These are phyloP conservation scores for Chaetomium olivaceum DNA, from an alignment of 2,329 filamentous ascomycete species.

Conservation along the genomic window DNA sequence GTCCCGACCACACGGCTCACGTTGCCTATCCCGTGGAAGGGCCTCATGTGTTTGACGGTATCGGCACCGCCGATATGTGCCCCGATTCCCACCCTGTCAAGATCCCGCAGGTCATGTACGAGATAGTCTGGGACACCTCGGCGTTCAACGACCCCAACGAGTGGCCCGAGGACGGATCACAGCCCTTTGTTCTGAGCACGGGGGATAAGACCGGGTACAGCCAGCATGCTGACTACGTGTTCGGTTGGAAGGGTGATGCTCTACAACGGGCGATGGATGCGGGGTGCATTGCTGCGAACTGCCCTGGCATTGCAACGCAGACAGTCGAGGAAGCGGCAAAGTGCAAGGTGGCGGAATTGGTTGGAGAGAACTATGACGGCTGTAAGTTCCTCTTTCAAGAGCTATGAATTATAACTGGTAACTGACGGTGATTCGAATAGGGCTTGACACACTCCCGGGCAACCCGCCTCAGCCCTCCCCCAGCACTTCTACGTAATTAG, in stretches of 20 bases:
- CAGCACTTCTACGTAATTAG: not conserved
- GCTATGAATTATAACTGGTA: not conserved
- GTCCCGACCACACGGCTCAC: constrained; percentile 37
- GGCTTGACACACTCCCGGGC: not conserved
- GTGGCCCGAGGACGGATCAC: constrained; percentile 41
- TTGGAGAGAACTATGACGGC: not conserved
- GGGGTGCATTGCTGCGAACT: constrained; percentile 4
- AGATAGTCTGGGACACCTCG: constrained; percentile 46
- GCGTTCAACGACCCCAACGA: constrained; percentile 39
- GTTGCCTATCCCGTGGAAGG: constrained; percentile 42
- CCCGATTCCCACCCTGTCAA: constrained; percentile 41
- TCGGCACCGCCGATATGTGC: constrained; percentile 35
- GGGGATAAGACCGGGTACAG: constrained; percentile 42
- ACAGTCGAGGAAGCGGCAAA: not conserved
- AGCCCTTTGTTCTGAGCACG: constrained; percentile 39
- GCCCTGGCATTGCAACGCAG: not conserved
- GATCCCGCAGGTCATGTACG: constrained; percentile 50
- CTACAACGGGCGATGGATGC: constrained; percentile 40
- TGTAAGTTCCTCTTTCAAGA: not conserved
- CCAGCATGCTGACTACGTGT: constrained; percentile 45
- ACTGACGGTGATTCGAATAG: not conserved
- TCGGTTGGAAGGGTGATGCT: constrained; percentile 40
- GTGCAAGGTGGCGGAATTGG: not conserved
- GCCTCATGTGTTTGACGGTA: constrained; percentile 43
- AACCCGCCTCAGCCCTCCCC: not conserved